Percentiles rank a stretch among this genome's conserved stretches.
These are phyloP conservation scores for Yamadazyma dushanensis DNA, from an alignment of 1,139 yeast genomes.

Conservation along the genomic window DNA sequence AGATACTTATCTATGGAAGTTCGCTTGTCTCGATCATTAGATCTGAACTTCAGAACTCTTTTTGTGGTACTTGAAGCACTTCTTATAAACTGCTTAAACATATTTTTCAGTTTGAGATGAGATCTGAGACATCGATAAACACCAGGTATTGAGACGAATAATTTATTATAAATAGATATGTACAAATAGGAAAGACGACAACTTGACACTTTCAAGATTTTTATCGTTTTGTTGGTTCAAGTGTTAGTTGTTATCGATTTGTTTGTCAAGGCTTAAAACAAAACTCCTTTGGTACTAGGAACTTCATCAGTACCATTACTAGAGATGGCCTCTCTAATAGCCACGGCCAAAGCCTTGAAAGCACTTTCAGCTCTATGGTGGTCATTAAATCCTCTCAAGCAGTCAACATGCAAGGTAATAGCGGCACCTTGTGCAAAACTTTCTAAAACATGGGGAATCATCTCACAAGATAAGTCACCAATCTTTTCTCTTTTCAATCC, in stretches of 20 bases:
- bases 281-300: conserved; percentile 95
- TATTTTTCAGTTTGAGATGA: conserved; percentile 3
- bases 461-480: conserved; percentile 90
- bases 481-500: conserved; percentile 90
- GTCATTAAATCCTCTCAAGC: conserved; percentile 89
- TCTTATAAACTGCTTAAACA: conserved; percentile 5
- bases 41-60: not conserved
- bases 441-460: conserved; percentile 95
- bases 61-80: conserved; percentile 11
- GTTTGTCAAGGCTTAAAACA: conserved; percentile 37
- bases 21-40: conserved; percentile 14
- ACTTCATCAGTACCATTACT: conserved; percentile 85
- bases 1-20: conserved; percentile 14
- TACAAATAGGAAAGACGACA: no score
- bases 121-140: no score
- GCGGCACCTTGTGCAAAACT: conserved; percentile 92
- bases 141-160: no score
- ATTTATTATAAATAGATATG: not conserved
- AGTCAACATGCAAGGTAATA: conserved; percentile 90
- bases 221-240: no score
- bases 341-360: conserved; percentile 92
- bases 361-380: conserved; percentile 97
- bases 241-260: not conserved
- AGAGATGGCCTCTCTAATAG: conserved; percentile 82
- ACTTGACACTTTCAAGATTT: no score